phyloP scores from a whole-genome alignment of 2,329 filamentous ascomycete species.

The Exutisphaerella laricina region DNA sequence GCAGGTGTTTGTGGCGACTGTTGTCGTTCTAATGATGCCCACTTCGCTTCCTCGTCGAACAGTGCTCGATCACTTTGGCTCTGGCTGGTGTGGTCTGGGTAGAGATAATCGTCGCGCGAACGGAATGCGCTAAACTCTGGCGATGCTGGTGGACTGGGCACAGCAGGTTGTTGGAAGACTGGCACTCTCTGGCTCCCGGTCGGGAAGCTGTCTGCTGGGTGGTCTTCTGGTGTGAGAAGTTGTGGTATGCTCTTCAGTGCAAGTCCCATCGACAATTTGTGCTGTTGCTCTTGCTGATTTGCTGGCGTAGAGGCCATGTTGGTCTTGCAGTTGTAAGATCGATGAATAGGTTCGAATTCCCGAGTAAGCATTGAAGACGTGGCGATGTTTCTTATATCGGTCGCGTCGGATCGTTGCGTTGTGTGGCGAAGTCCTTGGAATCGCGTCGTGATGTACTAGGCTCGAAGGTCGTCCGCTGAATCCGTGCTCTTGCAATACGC shows the following conservation, averaged over 20 bases:
- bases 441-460: conserved; percentile 14
- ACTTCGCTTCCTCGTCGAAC: conserved; percentile 3
- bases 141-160: conserved; percentile 21
- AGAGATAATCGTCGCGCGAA: conserved; percentile 19
- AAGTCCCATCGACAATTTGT: conserved; percentile 7
- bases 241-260: conserved; percentile 8
- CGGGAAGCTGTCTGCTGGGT: conserved; percentile 19
- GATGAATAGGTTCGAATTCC: conserved; percentile 2
- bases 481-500: conserved; percentile 9
- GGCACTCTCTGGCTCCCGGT: conserved; percentile 3
- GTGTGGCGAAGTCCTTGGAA: conserved; percentile 19
- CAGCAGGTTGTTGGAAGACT: conserved; percentile 9
- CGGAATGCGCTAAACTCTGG: conserved; percentile 17
- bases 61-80: conserved; percentile 7
- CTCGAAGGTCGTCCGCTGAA: conserved; percentile 15
- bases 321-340: conserved; percentile 2
- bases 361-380: conserved; percentile 5
- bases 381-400: conserved; percentile 14
- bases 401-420: conserved; percentile 6
- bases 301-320: no score
- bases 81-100: conserved; percentile 14
- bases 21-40: conserved; percentile 4
- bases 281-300: conserved; percentile 13
- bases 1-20: neutral
- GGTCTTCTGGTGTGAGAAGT: conserved; percentile 22